Conservation (phyloP, 176 grass and related monocot genomes). For the Triticum turgidum region DNA sequence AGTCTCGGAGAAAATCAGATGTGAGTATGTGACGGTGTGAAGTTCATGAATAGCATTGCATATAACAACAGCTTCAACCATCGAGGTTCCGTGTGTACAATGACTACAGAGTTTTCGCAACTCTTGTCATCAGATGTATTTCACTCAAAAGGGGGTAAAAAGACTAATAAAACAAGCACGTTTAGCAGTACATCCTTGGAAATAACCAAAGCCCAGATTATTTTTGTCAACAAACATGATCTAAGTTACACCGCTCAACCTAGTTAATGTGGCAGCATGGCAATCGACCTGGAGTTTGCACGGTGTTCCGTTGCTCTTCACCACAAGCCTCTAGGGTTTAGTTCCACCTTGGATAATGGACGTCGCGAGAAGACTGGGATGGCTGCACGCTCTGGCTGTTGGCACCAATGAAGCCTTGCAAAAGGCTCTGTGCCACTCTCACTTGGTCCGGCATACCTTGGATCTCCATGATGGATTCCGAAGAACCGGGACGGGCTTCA, state of each 20-base stretch:
- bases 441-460: slow-evolving; percentile 68
- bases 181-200: not conserved
- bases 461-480: slow-evolving; percentile 62
- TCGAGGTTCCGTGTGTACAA: slow-evolving; percentile 10
- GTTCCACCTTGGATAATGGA: slow-evolving; percentile 44
- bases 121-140: not conserved
- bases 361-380: slow-evolving; percentile 35
- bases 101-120: not conserved
- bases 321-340: slow-evolving; percentile 23
- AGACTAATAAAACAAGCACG: not conserved
- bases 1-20: not conserved
- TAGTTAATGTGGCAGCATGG: slow-evolving; percentile 1
- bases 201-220: not conserved
- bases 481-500: slow-evolving; percentile 41
- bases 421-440: slow-evolving; percentile 55
- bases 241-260: not conserved
- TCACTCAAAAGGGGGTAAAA: not conserved
- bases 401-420: slow-evolving; percentile 56
- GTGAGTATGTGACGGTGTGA: not conserved
- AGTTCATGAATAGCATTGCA: not conserved
- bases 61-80: not conserved
- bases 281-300: not conserved
- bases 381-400: slow-evolving; percentile 34
- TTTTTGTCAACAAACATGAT: not conserved
- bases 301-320: not conserved